Base-by-base conservation (phyloP, 352 stramenopile genomes). In the Phytophthora boehmeriae region DNA sequence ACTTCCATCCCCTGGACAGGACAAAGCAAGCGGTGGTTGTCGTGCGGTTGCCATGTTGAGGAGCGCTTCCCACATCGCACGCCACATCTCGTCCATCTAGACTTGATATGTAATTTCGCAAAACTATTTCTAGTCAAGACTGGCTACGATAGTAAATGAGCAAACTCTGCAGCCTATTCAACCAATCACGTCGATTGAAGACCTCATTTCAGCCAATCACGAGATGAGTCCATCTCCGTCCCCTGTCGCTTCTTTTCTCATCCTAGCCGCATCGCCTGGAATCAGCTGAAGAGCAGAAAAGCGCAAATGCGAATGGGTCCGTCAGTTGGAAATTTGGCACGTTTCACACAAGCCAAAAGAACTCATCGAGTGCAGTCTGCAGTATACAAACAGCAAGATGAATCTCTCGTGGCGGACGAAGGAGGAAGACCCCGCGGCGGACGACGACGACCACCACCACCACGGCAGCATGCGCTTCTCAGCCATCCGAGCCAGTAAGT, bases 311-410 rank as follows among this genome's bases (percentile, higher is more conserved):
- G 51, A 58, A 59, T 70, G 53, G 41, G 49, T 67, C 61, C n/a
- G 38, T 17, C 38, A 75, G 54, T 75, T 63, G 35, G 52, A 34
- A 71, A 58, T 74, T 64, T 64, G 42, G 14, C 27, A 28, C 43
- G 46, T 71, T 48, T 36, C n/a, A n/a, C 51, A 8, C 28, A 64
- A 4, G 38, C 34, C 36, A 23, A 10, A 57, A 49, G 36, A 48
- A 51, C 6, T 46, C 28, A 30, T 30, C 25, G 6, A 30, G 25
- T 3, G 25, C 25, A 30, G 25, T n/a, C n/a, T n/a, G 25, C 25
- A 8, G 25, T 30, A 30, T 30, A 30, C 3, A 8, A 6, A 30
- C 3, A 30, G 6, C 25, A 30, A 30, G 25, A 30, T 30, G 25
- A 30, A 30, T 30, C 25, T 30, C 25, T 3, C 25, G 6, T 30